Conservation (phyloP, 352 stramenopile genomes). For the Phytophthora capsici region DNA sequence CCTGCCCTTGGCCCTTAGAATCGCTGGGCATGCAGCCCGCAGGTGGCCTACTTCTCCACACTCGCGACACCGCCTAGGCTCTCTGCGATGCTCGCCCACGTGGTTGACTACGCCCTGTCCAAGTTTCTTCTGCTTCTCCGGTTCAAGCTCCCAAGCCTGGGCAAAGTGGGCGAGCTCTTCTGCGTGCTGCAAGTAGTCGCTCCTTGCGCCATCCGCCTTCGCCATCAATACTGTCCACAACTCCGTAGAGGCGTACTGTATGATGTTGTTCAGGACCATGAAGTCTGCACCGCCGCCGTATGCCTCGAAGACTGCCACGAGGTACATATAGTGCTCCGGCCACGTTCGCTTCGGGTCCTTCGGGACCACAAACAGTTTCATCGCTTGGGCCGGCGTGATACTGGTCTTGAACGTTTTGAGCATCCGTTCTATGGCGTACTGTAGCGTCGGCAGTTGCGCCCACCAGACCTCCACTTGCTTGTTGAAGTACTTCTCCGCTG, state of each 20-base stretch:
- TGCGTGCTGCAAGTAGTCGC: not conserved
- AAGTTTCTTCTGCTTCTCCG: too few species aligned
- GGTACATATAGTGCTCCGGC: conserved; percentile 7
- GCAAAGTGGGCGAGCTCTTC: not conserved
- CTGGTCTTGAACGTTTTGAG: conserved; percentile 8
- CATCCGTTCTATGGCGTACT: conserved; percentile 5
- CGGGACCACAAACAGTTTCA: conserved; percentile 1
- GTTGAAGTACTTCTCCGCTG: not conserved
- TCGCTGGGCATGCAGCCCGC: too few species aligned
- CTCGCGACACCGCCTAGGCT: too few species aligned
- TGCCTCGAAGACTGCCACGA: not conserved
- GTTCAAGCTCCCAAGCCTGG: too few species aligned
- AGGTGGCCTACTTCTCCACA: too few species aligned
- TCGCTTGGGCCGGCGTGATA: conserved; percentile 4
- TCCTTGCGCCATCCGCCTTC: not conserved
- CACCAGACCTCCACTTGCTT: conserved; percentile 1
- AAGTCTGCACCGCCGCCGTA: not conserved
- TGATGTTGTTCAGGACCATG: conserved; percentile 9
- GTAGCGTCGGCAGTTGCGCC: not conserved
- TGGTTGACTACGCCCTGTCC: too few species aligned
- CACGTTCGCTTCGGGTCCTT: too few species aligned
- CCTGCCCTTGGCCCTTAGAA: too few species aligned
- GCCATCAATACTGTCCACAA: conserved; percentile 10
- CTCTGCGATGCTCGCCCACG: too few species aligned
- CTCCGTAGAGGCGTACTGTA: conserved; percentile 12